Evolutionary conservation across 768 basidiomycete species (phyloP), one percentile per base, ranked within the genome.

Genomic region (Brasilioporus rufonigricans): DNA sequence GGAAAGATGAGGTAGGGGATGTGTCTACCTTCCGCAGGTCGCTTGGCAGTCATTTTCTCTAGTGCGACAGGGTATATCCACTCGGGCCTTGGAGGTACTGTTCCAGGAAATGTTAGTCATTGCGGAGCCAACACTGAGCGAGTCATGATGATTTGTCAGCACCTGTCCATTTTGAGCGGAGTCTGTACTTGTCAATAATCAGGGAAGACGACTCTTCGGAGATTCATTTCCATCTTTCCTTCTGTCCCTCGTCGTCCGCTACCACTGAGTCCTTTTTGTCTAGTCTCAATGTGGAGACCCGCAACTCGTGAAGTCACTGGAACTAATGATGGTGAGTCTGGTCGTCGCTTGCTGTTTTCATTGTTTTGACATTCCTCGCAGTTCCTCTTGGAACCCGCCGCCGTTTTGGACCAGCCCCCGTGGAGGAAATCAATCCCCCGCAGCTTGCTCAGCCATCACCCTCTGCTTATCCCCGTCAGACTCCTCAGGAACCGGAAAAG

Each of bases 261-360:
- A 14, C 50, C n/a, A n/a, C n/a, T n/a, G n/a, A 53, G 54, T 29
- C 48, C 39, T 59, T 57, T 73, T 75, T 72, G 73, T 71, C 65
- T 70, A 72, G 67, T 61, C 56, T 72, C 64, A 59, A 91, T 93
- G 91, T 93, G 91, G 89, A 86, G 86, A 73, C 90, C 90, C 53
- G 89, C 91, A 59, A 91, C 91, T 53, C 85, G 85, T 62, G 87
- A 92, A 73, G 89, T 94, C 27, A 91, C 91, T 36, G 94, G 93
- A 53, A 95, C 93, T 21, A 97, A 97, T 63, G 93, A 96, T 43
- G 89, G 93, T 91, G 36, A 64, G 83, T 74, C 31, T 41, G n/a
- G n/a, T 44, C 19, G 0, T 50, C 38, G 36, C 39, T 53, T 48
- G 18, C 33, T 41, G 36, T 41, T 58, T 39, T 39, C n/a, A 19